Evolutionary conservation across 1,284 basidiomycete species (phyloP).

Genomic region (Sporisorium exsertum): DNA sequence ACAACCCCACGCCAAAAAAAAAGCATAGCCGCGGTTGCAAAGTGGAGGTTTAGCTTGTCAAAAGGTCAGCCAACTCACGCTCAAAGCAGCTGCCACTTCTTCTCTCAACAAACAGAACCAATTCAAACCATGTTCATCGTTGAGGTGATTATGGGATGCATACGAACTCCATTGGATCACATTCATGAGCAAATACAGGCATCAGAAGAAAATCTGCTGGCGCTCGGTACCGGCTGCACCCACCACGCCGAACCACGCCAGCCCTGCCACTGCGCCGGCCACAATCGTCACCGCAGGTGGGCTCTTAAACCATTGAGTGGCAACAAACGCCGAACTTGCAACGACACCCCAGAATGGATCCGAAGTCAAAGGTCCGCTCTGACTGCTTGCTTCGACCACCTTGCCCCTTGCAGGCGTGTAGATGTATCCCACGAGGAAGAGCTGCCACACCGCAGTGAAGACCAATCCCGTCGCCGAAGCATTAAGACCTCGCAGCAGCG

Average conservation of each 20-base stretch:
- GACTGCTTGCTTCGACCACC: slow-evolving; percentile 36
- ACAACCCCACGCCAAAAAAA: neutral
- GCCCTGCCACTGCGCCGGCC: slow-evolving; percentile 69
- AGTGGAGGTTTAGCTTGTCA: slow-evolving; percentile 12
- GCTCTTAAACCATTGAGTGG: slow-evolving; percentile 66
- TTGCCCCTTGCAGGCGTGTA: slow-evolving; percentile 65
- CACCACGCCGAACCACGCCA: slow-evolving; percentile 71
- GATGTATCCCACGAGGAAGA: slow-evolving; percentile 70
- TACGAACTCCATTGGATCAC: too few species aligned
- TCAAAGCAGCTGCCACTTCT: too few species aligned
- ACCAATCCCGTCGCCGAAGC: slow-evolving; percentile 75
- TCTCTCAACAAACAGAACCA: too few species aligned
- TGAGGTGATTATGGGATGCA: too few species aligned
- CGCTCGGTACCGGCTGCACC: slow-evolving; percentile 39
- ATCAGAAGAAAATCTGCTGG: slow-evolving; percentile 43
- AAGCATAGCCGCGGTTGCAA: slow-evolving; percentile 12
- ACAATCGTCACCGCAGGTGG: slow-evolving; percentile 70
- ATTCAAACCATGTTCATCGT: neutral
- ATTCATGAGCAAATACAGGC: too few species aligned
- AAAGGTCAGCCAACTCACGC: neutral
- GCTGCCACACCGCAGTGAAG: slow-evolving; percentile 74
- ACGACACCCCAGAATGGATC: slow-evolving; percentile 73
- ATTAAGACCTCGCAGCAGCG: slow-evolving; percentile 74
- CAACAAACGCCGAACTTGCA: slow-evolving; percentile 57
- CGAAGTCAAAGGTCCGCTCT: slow-evolving; percentile 69